Percentiles rank a stretch among this genome's conserved stretches.
Evolutionary conservation across 1,139 yeast species (phyloP).

Genomic region (Zhuliangozyma blackwelliae): DNA sequence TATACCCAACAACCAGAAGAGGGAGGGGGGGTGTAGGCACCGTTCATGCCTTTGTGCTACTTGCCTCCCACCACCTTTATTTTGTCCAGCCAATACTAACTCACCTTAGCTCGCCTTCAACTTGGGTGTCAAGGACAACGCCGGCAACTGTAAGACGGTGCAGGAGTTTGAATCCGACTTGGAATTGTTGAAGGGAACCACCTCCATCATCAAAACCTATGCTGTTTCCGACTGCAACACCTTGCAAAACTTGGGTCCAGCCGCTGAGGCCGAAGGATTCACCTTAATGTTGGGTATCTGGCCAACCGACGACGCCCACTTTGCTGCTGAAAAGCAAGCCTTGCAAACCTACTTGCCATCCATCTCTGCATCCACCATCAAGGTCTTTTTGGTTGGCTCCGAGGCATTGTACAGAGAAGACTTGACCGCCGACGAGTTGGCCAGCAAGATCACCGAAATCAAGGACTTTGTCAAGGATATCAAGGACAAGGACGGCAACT

Average conservation of each 20-base stretch:
- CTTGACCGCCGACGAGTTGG: conserved; percentile 64
- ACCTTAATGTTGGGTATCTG: conserved; percentile 76
- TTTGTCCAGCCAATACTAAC: conserved; percentile 4
- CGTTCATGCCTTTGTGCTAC: not conserved
- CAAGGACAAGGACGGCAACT: conserved; percentile 75
- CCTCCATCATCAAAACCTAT: conserved; percentile 69
- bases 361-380: conserved; percentile 62
- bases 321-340: conserved; percentile 64
- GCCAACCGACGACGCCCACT: conserved; percentile 83
- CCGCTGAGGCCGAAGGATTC: conserved; percentile 73
- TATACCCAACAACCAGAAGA: conserved; percentile 7
- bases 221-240: conserved; percentile 89
- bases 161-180: conserved; percentile 66
- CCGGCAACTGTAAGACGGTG: conserved; percentile 69
- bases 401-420: conserved; percentile 89
- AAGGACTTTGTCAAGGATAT: conserved; percentile 54
- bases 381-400: conserved; percentile 80
- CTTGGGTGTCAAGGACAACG: conserved; percentile 70
- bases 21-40: not conserved
- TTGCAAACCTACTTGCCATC: conserved; percentile 64
- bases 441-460: conserved; percentile 56
- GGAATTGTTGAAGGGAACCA: conserved; percentile 47
- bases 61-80: not conserved
- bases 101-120: conserved; percentile 58
- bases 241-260: conserved; percentile 78